Conservation (phyloP, 768 basidiomycete genomes). For the Cystobasidium onofrii region DNA sequence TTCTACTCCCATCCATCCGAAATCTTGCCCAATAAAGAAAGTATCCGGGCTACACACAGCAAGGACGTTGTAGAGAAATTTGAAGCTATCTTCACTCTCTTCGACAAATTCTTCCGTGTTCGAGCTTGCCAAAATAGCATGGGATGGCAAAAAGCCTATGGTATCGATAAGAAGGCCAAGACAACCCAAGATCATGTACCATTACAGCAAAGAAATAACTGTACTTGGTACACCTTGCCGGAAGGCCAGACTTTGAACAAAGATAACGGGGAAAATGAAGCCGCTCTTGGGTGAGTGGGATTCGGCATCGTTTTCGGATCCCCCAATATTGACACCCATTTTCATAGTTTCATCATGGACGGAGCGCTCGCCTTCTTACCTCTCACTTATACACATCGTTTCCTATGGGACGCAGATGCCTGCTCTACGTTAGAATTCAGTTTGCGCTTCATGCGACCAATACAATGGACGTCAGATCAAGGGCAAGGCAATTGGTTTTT, state of each 20-base stretch:
- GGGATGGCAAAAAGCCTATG: constrained; percentile 8
- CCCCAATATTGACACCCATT: too few relatives aligned
- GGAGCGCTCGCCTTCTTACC: constrained; percentile 18
- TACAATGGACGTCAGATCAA: not conserved
- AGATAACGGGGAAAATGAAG: not conserved
- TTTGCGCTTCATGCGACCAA: constrained; percentile 13
- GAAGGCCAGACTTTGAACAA: not conserved
- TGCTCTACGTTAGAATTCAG: constrained; percentile 18
- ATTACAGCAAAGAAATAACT: constrained; percentile 1
- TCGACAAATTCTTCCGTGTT: not conserved
- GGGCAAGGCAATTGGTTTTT: constrained; percentile 11
- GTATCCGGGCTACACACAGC: not conserved
- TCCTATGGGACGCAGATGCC: constrained; percentile 17
- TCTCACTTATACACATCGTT: constrained; percentile 8
- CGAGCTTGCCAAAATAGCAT: not conserved
- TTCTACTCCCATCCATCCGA: constrained; percentile 12
- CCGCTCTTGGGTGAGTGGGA: not conserved
- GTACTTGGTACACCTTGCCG: not conserved
- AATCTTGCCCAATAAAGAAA: not conserved
- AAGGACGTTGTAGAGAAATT: not conserved
- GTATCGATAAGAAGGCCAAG: not conserved
- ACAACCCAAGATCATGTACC: constrained; percentile 10
- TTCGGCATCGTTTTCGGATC: too few relatives aligned
- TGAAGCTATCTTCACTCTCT: constrained; percentile 11
- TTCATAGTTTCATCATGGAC: constrained; percentile 28